Conservation (phyloP, 2,329 filamentous ascomycete genomes). For the Cercospora janseana region DNA sequence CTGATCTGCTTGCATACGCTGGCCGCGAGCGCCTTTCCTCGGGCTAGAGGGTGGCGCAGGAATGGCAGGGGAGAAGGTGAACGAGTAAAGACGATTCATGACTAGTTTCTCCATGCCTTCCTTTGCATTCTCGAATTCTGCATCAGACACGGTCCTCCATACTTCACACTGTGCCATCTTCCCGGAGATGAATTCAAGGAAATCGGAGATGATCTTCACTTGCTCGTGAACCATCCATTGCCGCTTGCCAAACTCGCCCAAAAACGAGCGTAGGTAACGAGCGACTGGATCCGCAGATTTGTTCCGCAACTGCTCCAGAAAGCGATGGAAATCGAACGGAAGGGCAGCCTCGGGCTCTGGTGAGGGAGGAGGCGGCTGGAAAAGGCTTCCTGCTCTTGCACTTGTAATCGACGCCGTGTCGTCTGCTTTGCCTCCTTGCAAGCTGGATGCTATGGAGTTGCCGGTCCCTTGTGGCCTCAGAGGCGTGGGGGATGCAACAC, state of each 20-base stretch:
- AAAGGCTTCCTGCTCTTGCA: conserved; percentile 48
- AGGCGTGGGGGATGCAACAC: conserved; percentile 20
- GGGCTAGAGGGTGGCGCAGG: conserved; percentile 71
- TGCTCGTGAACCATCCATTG: conserved; percentile 99
- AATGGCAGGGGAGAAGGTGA: conserved; percentile 95
- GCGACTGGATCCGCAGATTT: conserved; percentile 97
- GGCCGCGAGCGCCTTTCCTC: conserved; percentile 65
- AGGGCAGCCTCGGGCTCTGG: conserved; percentile 70
- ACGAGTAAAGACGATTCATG: conserved; percentile 94
- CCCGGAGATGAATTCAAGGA: conserved; percentile 92
- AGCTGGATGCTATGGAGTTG: conserved; percentile 29
- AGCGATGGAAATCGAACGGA: conserved; percentile 95
- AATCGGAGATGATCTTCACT: conserved; percentile 97
- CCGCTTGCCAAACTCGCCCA: conserved; percentile 91
- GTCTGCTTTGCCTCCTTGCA: conserved; percentile 27
- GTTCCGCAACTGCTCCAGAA: conserved; percentile 91
- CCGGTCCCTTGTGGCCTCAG: conserved; percentile 29
- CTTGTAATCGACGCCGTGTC: conserved; percentile 33
- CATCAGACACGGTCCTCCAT: conserved; percentile 92
- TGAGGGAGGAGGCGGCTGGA: conserved; percentile 56
- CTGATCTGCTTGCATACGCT: conserved; percentile 41
- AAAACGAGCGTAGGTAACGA: conserved; percentile 89
- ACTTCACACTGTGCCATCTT: conserved; percentile 98
- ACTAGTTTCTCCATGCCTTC: conserved; percentile 99
- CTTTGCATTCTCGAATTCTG: conserved; percentile 95